phyloP scores from a whole-genome alignment of 1,139 yeast species.

The Saccharomyces hybrid region DNA sequence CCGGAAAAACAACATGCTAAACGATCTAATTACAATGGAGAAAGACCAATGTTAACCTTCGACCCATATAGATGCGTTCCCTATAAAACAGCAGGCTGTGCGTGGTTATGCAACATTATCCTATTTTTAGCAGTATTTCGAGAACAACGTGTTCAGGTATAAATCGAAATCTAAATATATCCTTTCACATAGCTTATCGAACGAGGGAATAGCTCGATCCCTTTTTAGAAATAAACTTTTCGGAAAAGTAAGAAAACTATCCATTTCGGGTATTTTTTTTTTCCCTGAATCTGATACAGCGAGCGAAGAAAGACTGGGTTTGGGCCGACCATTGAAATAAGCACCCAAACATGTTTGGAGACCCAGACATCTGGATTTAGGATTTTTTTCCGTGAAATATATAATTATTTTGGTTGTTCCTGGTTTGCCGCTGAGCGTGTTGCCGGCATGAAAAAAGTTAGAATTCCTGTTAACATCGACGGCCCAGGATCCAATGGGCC shows the following conservation, averaged over 20 bases:
- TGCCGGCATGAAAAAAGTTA: background rate
- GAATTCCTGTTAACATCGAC: background rate
- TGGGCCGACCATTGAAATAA: background rate
- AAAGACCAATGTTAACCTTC: background rate
- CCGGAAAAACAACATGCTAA: background rate
- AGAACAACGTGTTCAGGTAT: background rate
- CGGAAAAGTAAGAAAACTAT: background rate
- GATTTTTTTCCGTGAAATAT: background rate
- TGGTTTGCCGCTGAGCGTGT: background rate
- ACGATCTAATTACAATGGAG: background rate
- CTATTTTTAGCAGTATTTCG: background rate
- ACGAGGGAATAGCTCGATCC: background rate
- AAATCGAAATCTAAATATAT: background rate
- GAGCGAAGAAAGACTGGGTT: too few relatives aligned
- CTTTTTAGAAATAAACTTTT: background rate
- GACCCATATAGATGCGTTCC: background rate
- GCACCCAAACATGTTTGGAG: background rate
- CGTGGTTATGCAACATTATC: background rate
- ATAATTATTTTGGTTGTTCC: background rate
- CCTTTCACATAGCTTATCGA: background rate
- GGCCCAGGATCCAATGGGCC: background rate
- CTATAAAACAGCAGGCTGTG: background rate
- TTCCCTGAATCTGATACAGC: background rate
- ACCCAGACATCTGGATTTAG: background rate
- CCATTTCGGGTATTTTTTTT: background rate